Percentiles rank a stretch among this genome's conserved stretches.
Conservation (phyloP, 1,284 basidiomycete species). For the Pyrrhoderma noxium region DNA sequence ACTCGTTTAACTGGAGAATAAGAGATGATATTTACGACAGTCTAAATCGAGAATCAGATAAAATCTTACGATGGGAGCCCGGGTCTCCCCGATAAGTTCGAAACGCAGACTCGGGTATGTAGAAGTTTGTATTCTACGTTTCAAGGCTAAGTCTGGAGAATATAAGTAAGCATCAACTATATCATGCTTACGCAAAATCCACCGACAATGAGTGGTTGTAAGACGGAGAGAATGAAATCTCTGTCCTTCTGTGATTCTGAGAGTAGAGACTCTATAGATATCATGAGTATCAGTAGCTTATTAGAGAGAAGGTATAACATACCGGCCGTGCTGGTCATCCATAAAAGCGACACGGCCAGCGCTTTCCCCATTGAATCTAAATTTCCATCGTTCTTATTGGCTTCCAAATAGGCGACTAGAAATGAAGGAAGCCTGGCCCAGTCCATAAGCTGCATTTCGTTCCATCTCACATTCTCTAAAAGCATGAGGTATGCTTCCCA, state of each 20-base stretch:
- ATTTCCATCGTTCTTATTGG: conserved; percentile 28
- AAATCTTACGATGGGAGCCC: no score
- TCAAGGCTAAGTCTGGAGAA: neutral
- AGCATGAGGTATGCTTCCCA: conserved; percentile 12
- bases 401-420: conserved; percentile 16
- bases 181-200: neutral
- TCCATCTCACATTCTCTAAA: conserved; percentile 8
- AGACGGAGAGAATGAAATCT: neutral
- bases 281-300: no score
- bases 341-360: conserved; percentile 4
- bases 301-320: neutral
- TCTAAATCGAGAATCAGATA: no score
- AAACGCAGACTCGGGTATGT: conserved; percentile 2
- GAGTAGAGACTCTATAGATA: neutral
- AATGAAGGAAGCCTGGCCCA: conserved; percentile 34
- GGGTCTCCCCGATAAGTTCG: neutral
- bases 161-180: neutral
- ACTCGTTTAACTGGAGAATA: no score
- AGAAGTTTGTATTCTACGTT: neutral
- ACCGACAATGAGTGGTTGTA: conserved; percentile 10
- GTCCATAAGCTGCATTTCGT: conserved; percentile 24
- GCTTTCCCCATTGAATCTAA: neutral
- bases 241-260: neutral
- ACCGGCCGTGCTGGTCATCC: conserved; percentile 6
- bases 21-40: no score